These are phyloP conservation scores for Cylindrotheca closterium DNA, from an alignment of 108 stramenopile species.

Conservation along the genomic window DNA sequence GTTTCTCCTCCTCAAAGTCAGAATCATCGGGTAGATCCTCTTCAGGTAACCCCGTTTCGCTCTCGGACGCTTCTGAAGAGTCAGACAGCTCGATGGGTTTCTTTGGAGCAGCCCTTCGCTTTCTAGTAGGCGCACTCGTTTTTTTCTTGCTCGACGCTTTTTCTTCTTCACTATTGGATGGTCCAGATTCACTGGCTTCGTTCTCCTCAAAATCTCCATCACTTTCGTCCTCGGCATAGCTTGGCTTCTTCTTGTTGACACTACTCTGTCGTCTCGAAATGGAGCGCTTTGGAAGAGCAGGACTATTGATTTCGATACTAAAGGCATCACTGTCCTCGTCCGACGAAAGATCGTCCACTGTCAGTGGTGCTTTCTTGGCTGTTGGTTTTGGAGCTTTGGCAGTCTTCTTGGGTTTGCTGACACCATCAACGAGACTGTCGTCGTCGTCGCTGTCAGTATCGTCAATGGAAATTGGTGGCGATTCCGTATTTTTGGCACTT, in stretches of 20 bases:
- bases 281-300: neutral
- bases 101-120: neutral
- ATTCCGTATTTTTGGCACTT: neutral
- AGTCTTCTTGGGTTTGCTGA: neutral
- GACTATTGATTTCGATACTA: neutral
- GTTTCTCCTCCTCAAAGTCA: no score
- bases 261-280: neutral
- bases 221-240: no score
- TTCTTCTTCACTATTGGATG: neutral
- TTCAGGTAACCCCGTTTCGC: no score
- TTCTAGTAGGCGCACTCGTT: neutral
- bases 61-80: neutral
- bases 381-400: neutral
- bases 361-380: neutral
- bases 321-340: neutral
- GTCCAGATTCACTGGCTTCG: neutral
- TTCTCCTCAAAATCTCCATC: no score
- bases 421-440: conserved; percentile 2
- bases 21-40: no score
- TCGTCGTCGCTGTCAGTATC: conserved; percentile 19
- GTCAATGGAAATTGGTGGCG: neutral
- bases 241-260: neutral
- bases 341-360: no score
- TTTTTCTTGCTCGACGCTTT: neutral
- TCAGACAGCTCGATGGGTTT: neutral